A percentile compares a stretch with the other conserved stretches of the same genome.
Evolutionary conservation across 306 rosid genomes (phyloP).

Genomic region (Medicago lupulina): DNA sequence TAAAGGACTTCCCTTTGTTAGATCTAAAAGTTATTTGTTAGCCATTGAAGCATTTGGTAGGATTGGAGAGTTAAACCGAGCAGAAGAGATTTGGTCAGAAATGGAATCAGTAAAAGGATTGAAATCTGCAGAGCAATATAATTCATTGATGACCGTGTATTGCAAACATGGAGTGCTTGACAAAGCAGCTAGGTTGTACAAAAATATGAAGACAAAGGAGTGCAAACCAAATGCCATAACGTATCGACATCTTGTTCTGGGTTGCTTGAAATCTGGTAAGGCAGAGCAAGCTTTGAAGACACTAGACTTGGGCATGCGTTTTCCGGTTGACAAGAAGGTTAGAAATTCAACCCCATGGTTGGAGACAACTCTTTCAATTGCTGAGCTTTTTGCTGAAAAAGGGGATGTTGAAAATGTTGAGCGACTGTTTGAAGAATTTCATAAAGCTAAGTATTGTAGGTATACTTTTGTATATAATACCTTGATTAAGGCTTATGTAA

Average conservation of each 20-base stretch:
- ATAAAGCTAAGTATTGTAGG: slow-evolving; percentile 70
- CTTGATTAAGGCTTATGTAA: slow-evolving; percentile 85
- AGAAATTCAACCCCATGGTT: slow-evolving; percentile 86
- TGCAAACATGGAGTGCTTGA: slow-evolving; percentile 74
- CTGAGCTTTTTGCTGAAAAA: slow-evolving; percentile 69
- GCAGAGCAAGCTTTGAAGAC: slow-evolving; percentile 76
- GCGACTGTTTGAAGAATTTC: slow-evolving; percentile 73
- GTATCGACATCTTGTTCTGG: slow-evolving; percentile 74
- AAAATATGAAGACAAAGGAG: slow-evolving; percentile 61
- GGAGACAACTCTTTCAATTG: slow-evolving; percentile 80
- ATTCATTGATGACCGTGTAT: slow-evolving; percentile 73
- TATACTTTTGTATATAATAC: slow-evolving; percentile 85
- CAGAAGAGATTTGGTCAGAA: slow-evolving; percentile 87
- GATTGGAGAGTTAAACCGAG: slow-evolving; percentile 63
- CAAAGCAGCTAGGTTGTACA: slow-evolving; percentile 64
- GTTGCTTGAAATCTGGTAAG: slow-evolving; percentile 83
- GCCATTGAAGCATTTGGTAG: slow-evolving; percentile 93
- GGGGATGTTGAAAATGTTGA: slow-evolving; percentile 80
- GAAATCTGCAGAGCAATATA: slow-evolving; percentile 76
- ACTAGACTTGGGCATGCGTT: slow-evolving; percentile 61
- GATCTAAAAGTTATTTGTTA: slow-evolving; percentile 78
- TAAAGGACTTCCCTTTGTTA: slow-evolving; percentile 65
- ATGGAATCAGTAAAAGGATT: slow-evolving; percentile 68
- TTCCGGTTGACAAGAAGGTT: slow-evolving; percentile 54
- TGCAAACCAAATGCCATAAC: slow-evolving; percentile 89